Evolutionary conservation across 495 filamentous ascomycete genomes (phyloP).

Genomic region (Staphylotrichum longicolle): DNA sequence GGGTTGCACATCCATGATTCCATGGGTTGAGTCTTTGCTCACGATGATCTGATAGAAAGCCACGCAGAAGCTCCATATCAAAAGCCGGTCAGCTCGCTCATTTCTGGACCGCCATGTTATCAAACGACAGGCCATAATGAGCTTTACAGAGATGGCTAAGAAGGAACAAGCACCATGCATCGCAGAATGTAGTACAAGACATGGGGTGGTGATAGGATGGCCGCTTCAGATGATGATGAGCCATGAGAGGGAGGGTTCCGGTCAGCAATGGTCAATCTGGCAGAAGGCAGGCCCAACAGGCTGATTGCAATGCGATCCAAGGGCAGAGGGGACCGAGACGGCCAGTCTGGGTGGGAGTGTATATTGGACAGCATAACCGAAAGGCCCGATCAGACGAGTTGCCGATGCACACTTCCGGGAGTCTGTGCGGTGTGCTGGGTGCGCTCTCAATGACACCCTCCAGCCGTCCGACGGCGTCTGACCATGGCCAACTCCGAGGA

Average conservation of each 20-base stretch:
- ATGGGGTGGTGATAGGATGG: too few relatives aligned
- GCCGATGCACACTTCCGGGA: background rate
- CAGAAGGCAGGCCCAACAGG: background rate
- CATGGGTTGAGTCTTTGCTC: too few relatives aligned
- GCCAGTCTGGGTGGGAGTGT: background rate
- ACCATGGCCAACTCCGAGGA: background rate
- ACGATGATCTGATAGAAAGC: too few relatives aligned
- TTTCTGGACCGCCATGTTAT: too few relatives aligned
- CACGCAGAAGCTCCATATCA: too few relatives aligned
- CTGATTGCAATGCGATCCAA: constrained; percentile 1
- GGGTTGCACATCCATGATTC: too few relatives aligned
- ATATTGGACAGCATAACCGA: background rate
- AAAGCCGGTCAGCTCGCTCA: too few relatives aligned
- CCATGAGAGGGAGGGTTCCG: background rate
- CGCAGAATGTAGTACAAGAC: too few relatives aligned
- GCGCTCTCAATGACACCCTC: background rate
- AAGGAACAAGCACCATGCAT: too few relatives aligned
- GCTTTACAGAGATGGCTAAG: too few relatives aligned
- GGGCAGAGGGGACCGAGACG: background rate
- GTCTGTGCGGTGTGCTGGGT: background rate
- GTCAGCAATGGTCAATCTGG: background rate
- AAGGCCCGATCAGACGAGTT: background rate
- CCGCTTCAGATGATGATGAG: too few relatives aligned
- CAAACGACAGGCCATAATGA: too few relatives aligned
- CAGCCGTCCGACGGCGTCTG: background rate